Evolutionary conservation across 1,139 yeast species (phyloP), one percentile per base, ranked within the genome.

Genomic region (Lodderomyces orthopsilosis): DNA sequence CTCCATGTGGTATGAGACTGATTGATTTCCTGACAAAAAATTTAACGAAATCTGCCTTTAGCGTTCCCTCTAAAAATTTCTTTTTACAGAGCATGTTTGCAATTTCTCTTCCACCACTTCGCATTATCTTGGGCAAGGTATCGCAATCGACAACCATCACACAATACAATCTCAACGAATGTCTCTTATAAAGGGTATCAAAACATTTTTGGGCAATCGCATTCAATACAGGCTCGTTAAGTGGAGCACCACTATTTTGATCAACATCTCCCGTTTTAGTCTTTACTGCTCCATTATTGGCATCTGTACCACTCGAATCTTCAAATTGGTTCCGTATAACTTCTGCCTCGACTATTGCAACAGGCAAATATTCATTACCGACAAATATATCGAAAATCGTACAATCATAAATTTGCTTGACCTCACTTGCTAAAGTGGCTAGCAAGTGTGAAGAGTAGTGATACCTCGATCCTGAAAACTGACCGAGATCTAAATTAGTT

Each of bases 61-160:
- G 67, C 9, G 78, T 71, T 1, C 98, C 98, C 51, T 82, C 85
- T 40, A 84, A 73, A 56, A 90, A 90, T 51, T 80, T 76, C 54
- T 87, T 81, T 50, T 91, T 89, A 53, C 96, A 91, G 40, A 94
- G 74, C 83, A 91, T 88, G 53, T 91, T 93, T 2, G 98, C 98
- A 52, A 93, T 86, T 56, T 94, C 98, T 26, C 85, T 73, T 10
- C 95, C 83, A 6, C 96, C 96, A 62, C 89, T 83, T 55, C 94
- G 70, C 59, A 82, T 73, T 21, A 88, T 85, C 56, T 96, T 78
- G 1, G 98, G 97, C 30, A 94, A 70, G 0, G 91, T 75, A 49
- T 88, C 90, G 30, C 89, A 83, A 32, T 90, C 85, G 1, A 93
- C 86, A 3, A 91, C 83, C 48, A 89, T 59, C 5, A 90, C 84